phyloP scores from a whole-genome alignment of 176 grass and related monocot species.

The Carex parvula region DNA sequence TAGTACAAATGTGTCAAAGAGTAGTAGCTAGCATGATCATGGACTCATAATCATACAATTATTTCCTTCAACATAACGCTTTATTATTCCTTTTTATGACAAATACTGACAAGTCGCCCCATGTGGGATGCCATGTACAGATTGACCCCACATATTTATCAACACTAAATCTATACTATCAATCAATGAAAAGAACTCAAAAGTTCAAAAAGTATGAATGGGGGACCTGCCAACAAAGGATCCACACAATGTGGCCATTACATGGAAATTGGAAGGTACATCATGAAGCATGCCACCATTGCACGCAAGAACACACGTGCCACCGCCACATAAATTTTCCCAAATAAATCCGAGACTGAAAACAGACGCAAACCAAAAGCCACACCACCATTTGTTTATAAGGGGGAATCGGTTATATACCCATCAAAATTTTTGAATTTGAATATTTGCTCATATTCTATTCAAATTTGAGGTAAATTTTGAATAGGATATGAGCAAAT shows the following conservation, averaged over 20 bases:
- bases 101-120: background rate
- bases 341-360: constrained; percentile 19
- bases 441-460: too few species aligned
- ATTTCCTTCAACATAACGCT: background rate
- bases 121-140: background rate
- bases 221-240: background rate
- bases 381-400: constrained; percentile 17
- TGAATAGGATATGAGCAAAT: too few species aligned
- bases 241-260: background rate
- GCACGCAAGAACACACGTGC: constrained; percentile 17
- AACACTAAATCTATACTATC: background rate
- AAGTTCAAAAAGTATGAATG: background rate
- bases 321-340: constrained; percentile 7
- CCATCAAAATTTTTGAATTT: too few species aligned
- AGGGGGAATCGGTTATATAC: too few species aligned
- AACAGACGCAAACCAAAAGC: constrained; percentile 20
- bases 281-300: constrained; percentile 2
- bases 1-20: background rate
- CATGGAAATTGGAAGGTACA: background rate
- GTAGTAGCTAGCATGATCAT: background rate
- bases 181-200: background rate
- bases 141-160: background rate
- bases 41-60: constrained; percentile 3
- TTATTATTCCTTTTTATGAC: background rate
- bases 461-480: too few species aligned